Base-by-base conservation (phyloP, 192 early-diverging fungal genomes). In the Entomortierella lignicola region DNA sequence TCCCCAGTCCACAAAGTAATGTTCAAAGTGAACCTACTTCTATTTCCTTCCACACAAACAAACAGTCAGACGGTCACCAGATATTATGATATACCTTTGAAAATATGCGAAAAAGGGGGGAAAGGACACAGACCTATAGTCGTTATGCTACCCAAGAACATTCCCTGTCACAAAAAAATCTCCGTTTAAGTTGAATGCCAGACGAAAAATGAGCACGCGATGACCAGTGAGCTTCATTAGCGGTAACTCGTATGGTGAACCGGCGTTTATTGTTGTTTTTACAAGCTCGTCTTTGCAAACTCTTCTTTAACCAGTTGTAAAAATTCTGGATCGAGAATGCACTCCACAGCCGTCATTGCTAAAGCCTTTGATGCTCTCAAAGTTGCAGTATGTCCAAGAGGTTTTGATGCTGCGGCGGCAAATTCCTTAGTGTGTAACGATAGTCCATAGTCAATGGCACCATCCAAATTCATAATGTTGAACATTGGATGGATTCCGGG, bases 381-480 rank as follows among this genome's bases (percentile, higher is more conserved):
- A 0, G 89, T 87, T 37, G 84, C 79, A 23, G 72, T 55, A 58
- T 93, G 91, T 32, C 91, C 94, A 0, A 48, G 42, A 4, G 72
- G 66, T 0, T 84, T 85, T 32, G 83, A 74, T 0, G 92, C 92
- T 4, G 82, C 88, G 18, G 81, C 48, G 2, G 88, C 80, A 70
- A 95, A 95, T 48, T 87, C 87, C 4, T 67, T 63, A 0, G 94
- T 91, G 53, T 95, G 94, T 44, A 88, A 87, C 0, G 84, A 77
- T 30, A 82, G 67, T 11, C 84, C 82, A 1, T 81, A 87, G 11
- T 69, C 61, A 25, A 70, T 67, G 1, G 44, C 21, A 2, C 75
- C 75, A 2, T 54, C 32, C 37, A 79, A 44, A 26, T 79, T 79
- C 57, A 70, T 48, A 31, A 79, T 79, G 32, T 79, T 79, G 52